A percentile compares a stretch with the other conserved stretches of the same genome.
Conservation (phyloP, 441 rosid species). For the Omphalea diandra region DNA sequence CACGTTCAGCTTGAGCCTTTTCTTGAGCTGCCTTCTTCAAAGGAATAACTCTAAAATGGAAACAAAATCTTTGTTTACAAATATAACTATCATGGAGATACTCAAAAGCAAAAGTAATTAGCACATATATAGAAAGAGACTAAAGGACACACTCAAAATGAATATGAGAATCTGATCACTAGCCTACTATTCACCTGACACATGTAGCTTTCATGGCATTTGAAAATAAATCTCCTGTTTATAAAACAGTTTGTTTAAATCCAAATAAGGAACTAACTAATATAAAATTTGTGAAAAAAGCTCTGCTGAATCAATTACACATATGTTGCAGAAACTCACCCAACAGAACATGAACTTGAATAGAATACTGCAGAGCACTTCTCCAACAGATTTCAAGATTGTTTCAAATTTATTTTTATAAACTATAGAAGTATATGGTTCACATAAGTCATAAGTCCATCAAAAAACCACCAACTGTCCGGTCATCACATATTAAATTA, state of each 20-base stretch:
- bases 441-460: background rate
- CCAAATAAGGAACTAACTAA: slow-evolving; percentile 21
- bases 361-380: background rate
- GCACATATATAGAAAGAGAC: slow-evolving; percentile 27
- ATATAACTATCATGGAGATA: background rate
- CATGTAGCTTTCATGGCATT: slow-evolving; percentile 39
- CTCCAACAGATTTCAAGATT: background rate
- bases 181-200: slow-evolving; percentile 35
- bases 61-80: slow-evolving; percentile 18
- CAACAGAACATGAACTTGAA: slow-evolving; percentile 17
- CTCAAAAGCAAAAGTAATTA: slow-evolving; percentile 8
- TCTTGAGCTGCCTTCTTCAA: slow-evolving; percentile 77
- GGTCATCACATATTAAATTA: background rate
- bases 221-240: slow-evolving; percentile 30
- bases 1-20: slow-evolving; percentile 73
- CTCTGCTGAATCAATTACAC: slow-evolving; percentile 7
- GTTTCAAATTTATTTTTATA: background rate
- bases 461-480: background rate
- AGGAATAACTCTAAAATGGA: slow-evolving; percentile 58
- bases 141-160: slow-evolving; percentile 33
- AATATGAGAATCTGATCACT: slow-evolving; percentile 35
- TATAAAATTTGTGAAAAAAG: slow-evolving; percentile 23
- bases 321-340: slow-evolving; percentile 17
- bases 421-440: background rate
- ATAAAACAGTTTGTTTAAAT: slow-evolving; percentile 28